Percentiles rank a stretch among this genome's conserved stretches.
phyloP scores from a whole-genome alignment of 2,329 filamentous ascomycete genomes.

The Paraphoma chrysanthemicola region DNA sequence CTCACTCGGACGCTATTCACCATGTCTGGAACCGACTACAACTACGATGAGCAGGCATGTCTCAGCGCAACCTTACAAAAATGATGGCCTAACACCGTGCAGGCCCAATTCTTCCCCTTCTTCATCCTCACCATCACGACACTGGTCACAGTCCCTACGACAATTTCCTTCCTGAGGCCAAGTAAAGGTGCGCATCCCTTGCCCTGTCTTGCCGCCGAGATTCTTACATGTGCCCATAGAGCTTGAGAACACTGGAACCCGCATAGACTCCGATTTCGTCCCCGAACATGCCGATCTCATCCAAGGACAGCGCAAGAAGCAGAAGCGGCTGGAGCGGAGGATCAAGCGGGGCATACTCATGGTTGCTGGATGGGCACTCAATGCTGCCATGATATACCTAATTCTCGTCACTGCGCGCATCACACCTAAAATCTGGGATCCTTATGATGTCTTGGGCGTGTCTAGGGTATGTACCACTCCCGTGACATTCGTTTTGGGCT shows the following conservation, averaged over 20 bases:
- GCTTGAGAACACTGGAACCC: conserved; percentile 79
- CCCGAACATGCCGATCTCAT: conserved; percentile 85
- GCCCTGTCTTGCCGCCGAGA: conserved; percentile 1
- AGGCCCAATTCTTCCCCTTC: conserved; percentile 98
- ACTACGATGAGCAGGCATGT: conserved; percentile 88
- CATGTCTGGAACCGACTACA: conserved; percentile 77
- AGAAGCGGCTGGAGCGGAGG: conserved; percentile 88
- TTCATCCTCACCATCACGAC: conserved; percentile 92
- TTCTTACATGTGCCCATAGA: conserved; percentile 52
- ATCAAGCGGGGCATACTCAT: conserved; percentile 83
- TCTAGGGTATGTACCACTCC: conserved; percentile 67
- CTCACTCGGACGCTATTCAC: conserved; percentile 28
- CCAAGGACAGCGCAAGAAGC: conserved; percentile 79
- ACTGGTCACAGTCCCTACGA: conserved; percentile 87
- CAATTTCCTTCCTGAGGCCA: conserved; percentile 84
- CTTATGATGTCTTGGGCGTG: conserved; percentile 91
- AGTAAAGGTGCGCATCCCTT: conserved; percentile 64
- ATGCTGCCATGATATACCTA: conserved; percentile 90
- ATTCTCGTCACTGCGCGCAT: conserved; percentile 79
- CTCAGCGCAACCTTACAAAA: conserved; percentile 1
- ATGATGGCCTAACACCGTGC: conserved; percentile 18
- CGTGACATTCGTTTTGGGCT: background rate
- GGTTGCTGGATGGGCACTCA: conserved; percentile 78
- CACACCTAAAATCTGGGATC: conserved; percentile 86
- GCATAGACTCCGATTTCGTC: conserved; percentile 82